Evolutionary conservation across 768 basidiomycete species (phyloP).

Genomic region (Leccinum pellstonianum): DNA sequence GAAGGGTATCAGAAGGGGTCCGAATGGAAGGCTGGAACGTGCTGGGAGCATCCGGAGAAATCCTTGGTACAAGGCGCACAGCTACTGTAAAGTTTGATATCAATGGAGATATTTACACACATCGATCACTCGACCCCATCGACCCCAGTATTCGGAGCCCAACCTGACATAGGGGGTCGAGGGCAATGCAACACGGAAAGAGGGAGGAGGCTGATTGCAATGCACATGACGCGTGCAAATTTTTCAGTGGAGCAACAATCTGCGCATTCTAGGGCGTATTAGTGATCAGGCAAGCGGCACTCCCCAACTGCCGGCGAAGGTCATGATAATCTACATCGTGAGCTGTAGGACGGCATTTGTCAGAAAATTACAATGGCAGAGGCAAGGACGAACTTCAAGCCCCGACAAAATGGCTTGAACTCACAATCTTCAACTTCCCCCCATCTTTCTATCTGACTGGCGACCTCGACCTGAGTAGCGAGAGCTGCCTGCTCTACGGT

Average conservation of each 20-base stretch:
- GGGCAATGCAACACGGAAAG: slow-evolving; percentile 4
- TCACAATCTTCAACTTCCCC: slow-evolving; percentile 99
- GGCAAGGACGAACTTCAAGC: slow-evolving; percentile 4
- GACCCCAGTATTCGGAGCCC: slow-evolving; percentile 10
- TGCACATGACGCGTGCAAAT: slow-evolving; percentile 7
- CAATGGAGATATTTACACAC: slow-evolving; percentile 18
- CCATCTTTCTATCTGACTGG: slow-evolving; percentile 95
- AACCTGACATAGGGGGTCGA: slow-evolving; percentile 12
- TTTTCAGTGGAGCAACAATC: slow-evolving; percentile 6
- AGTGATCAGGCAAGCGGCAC: slow-evolving; percentile 64
- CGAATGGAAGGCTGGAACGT: slow-evolving; percentile 12
- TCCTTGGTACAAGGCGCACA: slow-evolving; percentile 6
- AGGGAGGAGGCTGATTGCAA: slow-evolving; percentile 1
- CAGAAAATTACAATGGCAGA: slow-evolving; percentile 2
- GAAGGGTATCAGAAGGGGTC: slow-evolving; percentile 9
- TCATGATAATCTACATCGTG: slow-evolving; percentile 99
- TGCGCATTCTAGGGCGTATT: slow-evolving; percentile 25
- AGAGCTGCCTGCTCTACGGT: slow-evolving; percentile 81
- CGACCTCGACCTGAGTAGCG: slow-evolving; percentile 89
- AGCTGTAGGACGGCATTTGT: slow-evolving; percentile 49
- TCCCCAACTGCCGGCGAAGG: slow-evolving; percentile 80
- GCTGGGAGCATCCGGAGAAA: slow-evolving; percentile 1
- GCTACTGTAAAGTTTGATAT: slow-evolving; percentile 19
- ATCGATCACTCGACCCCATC: slow-evolving; percentile 11
- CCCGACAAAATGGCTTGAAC: slow-evolving; percentile 33